phyloP scores from a whole-genome alignment of 2,329 filamentous ascomycete species.

The Alternaria triticimaculans region DNA sequence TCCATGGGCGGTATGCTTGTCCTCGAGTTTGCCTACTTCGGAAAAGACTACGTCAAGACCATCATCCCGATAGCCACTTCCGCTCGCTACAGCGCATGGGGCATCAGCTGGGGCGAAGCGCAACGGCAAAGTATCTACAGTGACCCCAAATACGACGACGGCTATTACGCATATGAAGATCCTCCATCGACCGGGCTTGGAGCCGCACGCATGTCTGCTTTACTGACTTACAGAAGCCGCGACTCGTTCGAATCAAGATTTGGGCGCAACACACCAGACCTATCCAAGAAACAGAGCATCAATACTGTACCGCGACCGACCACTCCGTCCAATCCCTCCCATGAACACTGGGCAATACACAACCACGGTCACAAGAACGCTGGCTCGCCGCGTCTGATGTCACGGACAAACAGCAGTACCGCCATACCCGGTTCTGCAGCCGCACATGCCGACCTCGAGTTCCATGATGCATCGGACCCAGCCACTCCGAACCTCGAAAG shows the following conservation, averaged over 20 bases:
- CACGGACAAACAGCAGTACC: conserved; percentile 44
- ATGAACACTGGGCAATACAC: conserved; percentile 60
- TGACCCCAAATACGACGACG: conserved; percentile 97
- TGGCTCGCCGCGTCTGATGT: conserved; percentile 51
- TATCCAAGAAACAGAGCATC: conserved; percentile 82
- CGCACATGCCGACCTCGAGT: conserved; percentile 54
- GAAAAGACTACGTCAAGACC: conserved; percentile 80
- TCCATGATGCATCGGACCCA: conserved; percentile 51
- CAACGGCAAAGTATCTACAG: conserved; percentile 95
- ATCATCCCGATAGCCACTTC: conserved; percentile 87
- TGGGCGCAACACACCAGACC: conserved; percentile 88
- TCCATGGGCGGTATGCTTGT: conserved; percentile 91
- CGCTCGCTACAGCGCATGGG: conserved; percentile 84
- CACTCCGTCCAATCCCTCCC: conserved; percentile 43
- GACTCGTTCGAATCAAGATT: conserved; percentile 97
- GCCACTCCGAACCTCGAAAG: conserved; percentile 35
- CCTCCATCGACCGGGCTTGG: conserved; percentile 86
- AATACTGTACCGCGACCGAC: conserved; percentile 66
- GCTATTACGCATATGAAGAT: conserved; percentile 88
- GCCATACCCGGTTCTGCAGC: conserved; percentile 28
- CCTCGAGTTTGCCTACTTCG: conserved; percentile 91
- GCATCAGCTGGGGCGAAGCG: conserved; percentile 89
- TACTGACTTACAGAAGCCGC: conserved; percentile 93
- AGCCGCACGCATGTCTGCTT: conserved; percentile 93
- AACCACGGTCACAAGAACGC: conserved; percentile 60